These are phyloP conservation scores for Xylariaceae sp. DNA, from an alignment of 2,329 filamentous ascomycete species.

Conservation along the genomic window DNA sequence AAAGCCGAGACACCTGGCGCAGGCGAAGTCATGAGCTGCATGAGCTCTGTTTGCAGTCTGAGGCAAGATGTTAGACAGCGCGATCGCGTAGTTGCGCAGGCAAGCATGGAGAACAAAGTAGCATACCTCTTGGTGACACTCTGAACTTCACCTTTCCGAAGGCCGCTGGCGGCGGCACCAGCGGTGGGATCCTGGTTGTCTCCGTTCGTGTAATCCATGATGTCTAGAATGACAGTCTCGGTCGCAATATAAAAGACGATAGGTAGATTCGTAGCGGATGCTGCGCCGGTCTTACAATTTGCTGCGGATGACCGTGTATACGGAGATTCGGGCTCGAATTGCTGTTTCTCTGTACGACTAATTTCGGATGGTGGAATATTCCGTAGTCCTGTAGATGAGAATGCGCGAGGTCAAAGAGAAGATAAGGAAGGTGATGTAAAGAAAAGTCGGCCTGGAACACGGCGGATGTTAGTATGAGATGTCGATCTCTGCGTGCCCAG, in stretches of 20 bases:
- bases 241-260: background rate
- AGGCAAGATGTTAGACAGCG: slow-evolving; percentile 2
- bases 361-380: background rate
- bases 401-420: slow-evolving; percentile 17
- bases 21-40: slow-evolving; percentile 95
- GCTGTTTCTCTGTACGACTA: background rate
- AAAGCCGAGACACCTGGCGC: slow-evolving; percentile 94
- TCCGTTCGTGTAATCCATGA: slow-evolving; percentile 52
- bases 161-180: slow-evolving; percentile 51
- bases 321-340: slow-evolving; percentile 16
- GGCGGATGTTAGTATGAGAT: slow-evolving; percentile 23
- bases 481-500: slow-evolving; percentile 1
- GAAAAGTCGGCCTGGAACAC: slow-evolving; percentile 24
- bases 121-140: slow-evolving; percentile 71
- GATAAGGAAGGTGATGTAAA: slow-evolving; percentile 9
- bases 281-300: background rate
- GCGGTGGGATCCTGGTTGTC: slow-evolving; percentile 65
- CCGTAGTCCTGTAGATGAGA: slow-evolving; percentile 13
- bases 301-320: background rate
- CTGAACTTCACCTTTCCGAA: slow-evolving; percentile 59
- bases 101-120: slow-evolving; percentile 13
- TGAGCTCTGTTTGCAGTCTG: slow-evolving; percentile 93
- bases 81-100: background rate
- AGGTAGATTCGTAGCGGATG: background rate
- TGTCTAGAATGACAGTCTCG: slow-evolving; percentile 7